A percentile compares a stretch with the other conserved stretches of the same genome.
These are phyloP conservation scores for Starmerella vaccinii DNA, from an alignment of 805 yeast species.

Conservation along the genomic window DNA sequence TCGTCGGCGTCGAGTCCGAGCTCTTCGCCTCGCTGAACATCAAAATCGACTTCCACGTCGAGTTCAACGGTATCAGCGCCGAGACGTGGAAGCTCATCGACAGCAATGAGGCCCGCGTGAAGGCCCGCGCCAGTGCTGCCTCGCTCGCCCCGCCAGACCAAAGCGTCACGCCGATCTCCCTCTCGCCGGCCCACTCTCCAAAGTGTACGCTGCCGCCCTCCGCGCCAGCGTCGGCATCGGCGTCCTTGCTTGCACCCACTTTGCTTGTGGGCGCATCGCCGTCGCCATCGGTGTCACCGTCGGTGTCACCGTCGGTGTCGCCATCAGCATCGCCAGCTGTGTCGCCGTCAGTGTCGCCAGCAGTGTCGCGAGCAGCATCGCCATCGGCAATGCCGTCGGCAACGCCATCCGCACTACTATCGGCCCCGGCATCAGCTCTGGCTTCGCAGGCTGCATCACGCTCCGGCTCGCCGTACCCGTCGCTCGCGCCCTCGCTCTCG, in stretches of 20 bases:
- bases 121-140: neutral
- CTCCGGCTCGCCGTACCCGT: neutral
- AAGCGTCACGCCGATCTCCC: neutral
- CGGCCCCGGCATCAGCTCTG: too few relatives aligned
- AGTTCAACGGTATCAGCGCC: constrained; percentile 3
- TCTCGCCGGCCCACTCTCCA: neutral
- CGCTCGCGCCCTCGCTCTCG: too few relatives aligned
- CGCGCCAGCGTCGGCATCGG: too few relatives aligned
- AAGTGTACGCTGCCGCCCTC: neutral
- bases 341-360: too few relatives aligned
- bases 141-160: neutral
- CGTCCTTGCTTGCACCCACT: too few relatives aligned
- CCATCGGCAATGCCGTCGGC: too few relatives aligned
- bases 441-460: neutral
- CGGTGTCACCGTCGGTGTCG: too few relatives aligned
- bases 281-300: too few relatives aligned
- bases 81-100: constrained; percentile 2
- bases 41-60: constrained; percentile 4
- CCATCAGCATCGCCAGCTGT: too few relatives aligned
- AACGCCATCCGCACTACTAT: too few relatives aligned
- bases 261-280: too few relatives aligned
- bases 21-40: constrained; percentile 6
- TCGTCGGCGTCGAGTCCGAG: constrained; percentile 17
- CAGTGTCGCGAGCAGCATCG: too few relatives aligned
- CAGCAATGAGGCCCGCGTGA: neutral